Conservation (phyloP, 2,329 filamentous ascomycete genomes). For the Metarhizium sp. region DNA sequence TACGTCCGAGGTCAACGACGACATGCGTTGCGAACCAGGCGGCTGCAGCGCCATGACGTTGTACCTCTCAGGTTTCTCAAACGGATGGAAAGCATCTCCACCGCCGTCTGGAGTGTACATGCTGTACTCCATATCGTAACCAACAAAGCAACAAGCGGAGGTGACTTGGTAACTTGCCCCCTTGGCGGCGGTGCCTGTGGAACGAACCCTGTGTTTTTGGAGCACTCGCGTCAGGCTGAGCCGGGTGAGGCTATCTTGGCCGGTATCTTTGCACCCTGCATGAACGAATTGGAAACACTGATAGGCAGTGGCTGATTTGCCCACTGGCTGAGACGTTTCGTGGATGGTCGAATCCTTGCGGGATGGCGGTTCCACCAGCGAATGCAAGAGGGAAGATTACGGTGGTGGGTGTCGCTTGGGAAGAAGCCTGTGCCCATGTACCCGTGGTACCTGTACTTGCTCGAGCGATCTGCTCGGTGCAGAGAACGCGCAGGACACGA, state of each 20-base stretch:
- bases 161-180: too few species aligned
- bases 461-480: neutral
- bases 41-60: neutral
- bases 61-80: neutral
- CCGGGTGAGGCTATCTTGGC: too few species aligned
- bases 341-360: neutral
- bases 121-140: too few species aligned
- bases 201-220: too few species aligned
- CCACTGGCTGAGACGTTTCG: neutral
- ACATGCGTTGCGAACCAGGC: neutral
- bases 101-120: too few species aligned
- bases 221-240: too few species aligned
- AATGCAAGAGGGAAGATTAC: neutral
- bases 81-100: neutral
- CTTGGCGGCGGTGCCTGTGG: too few species aligned
- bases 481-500: too few species aligned
- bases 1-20: too few species aligned
- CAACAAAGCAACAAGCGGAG: too few species aligned
- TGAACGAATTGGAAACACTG: too few species aligned
- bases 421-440: constrained; percentile 4
- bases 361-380: neutral
- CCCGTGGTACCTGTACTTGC: neutral
- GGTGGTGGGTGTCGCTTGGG: neutral
- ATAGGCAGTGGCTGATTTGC: neutral
- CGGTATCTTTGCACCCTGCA: too few species aligned